A percentile compares a stretch with the other conserved stretches of the same genome.
Evolutionary conservation across 2,329 filamentous ascomycete species (phyloP).

Genomic region (Periconia sp.): DNA sequence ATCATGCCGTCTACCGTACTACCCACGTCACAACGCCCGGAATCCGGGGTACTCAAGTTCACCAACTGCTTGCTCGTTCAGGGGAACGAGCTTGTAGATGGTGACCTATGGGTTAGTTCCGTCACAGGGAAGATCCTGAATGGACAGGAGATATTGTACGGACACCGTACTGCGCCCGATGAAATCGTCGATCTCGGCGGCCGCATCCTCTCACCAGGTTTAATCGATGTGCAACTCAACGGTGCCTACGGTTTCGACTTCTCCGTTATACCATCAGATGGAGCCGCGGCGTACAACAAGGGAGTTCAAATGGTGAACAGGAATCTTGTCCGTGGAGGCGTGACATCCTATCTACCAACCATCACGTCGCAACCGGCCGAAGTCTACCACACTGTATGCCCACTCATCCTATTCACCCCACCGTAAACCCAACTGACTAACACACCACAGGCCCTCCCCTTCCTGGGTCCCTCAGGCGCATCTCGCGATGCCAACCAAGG

Average conservation of each 20-base stretch:
- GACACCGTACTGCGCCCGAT: constrained; percentile 69
- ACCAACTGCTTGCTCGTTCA: constrained; percentile 82
- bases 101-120: constrained; percentile 89
- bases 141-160: constrained; percentile 67
- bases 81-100: constrained; percentile 66
- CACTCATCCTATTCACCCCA: neutral
- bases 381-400: constrained; percentile 71
- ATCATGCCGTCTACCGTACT: constrained; percentile 46
- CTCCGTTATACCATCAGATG: constrained; percentile 70
- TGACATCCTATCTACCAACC: constrained; percentile 86
- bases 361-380: constrained; percentile 79
- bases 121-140: constrained; percentile 78
- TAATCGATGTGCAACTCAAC: constrained; percentile 92
- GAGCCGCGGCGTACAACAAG: constrained; percentile 64
- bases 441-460: constrained; percentile 63
- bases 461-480: constrained; percentile 70
- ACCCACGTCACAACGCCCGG: constrained; percentile 34
- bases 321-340: constrained; percentile 73
- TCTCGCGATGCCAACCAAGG: constrained; percentile 65
- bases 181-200: constrained; percentile 76
- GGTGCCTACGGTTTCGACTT: constrained; percentile 94
- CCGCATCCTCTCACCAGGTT: constrained; percentile 79
- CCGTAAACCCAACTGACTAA: constrained; percentile 2
- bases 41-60: constrained; percentile 72
- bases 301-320: constrained; percentile 72